Evolutionary conservation across 2,329 filamentous ascomycete genomes (phyloP).

Genomic region (Sarocladium strictum): DNA sequence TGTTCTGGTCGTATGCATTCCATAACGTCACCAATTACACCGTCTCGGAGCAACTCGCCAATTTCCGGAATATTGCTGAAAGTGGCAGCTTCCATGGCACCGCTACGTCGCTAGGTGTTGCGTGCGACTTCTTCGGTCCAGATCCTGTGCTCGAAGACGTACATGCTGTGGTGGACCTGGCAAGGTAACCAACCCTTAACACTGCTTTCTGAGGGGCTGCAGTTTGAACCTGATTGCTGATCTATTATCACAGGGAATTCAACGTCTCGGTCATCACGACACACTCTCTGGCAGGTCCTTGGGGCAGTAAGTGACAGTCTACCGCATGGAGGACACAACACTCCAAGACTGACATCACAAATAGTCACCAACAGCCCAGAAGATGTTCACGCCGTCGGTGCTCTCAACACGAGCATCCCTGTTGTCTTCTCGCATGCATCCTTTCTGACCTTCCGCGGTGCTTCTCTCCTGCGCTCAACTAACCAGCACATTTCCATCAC

Average conservation of each 20-base stretch:
- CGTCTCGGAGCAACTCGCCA: conserved; percentile 5
- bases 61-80: conserved; percentile 9
- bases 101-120: conserved; percentile 32
- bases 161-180: conserved; percentile 25
- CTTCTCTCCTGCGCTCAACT: conserved; percentile 35
- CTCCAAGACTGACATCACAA: conserved; percentile 28
- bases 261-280: conserved; percentile 41
- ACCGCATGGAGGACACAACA: conserved; percentile 14
- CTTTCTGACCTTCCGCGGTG: conserved; percentile 35
- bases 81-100: conserved; percentile 14
- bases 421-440: conserved; percentile 47
- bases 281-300: conserved; percentile 34
- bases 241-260: conserved; percentile 20
- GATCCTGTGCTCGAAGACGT: conserved; percentile 21
- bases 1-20: conserved; percentile 41
- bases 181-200: conserved; percentile 11
- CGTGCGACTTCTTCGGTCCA: conserved; percentile 32
- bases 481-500: conserved; percentile 52
- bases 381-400: conserved; percentile 15
- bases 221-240: too few relatives aligned
- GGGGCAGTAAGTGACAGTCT: conserved; percentile 22
- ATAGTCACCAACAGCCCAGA: conserved; percentile 32
- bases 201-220: too few relatives aligned
- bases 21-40: conserved; percentile 20
- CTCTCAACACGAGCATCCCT: conserved; percentile 25